Base-by-base conservation (phyloP, 2,329 filamentous ascomycete species). In the Hawksworthiomyces lignivorus region DNA sequence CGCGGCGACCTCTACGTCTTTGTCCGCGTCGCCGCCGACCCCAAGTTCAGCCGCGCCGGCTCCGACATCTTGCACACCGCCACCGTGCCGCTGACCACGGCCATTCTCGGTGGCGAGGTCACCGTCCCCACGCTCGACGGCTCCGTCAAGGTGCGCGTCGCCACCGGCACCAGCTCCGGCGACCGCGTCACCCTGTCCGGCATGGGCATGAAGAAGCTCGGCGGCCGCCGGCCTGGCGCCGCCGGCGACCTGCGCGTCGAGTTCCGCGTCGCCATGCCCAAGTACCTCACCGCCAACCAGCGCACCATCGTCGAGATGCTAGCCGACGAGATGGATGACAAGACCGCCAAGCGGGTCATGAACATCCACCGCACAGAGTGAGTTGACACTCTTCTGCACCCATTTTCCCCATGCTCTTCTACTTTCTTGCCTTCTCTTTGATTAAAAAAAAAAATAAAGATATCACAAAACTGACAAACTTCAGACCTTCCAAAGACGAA, bases 241-340 rank as follows among this genome's bases (percentile, higher is more conserved):
- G 77, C 73, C 22, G 92, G 92, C 50, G 92, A 98, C 57, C 67
- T 98, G 46, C 83, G 80, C 59, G 88, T 98, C 7, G 90, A 98
- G 61, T 98, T 95, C 74, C 87, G 87, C 61, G 86, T 98, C 34
- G 70, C 77, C 41, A 95, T 97, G 87, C 92, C 92, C 34, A 97
- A 95, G 66, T 96, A 90, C 56, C 72, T 98, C 50, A 87, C 77
- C 41, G 77, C 84, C 34, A 97, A 95, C 65, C 89, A 98, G 68
- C 77, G 92, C 41, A 94, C 87, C 1, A 84, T 98, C 45, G 67
- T 94, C 33, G 92, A 98, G 68, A 90, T 97, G 78, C 77, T 98
- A 50, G 92, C 92, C 7, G 89, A 98, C 55, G 92, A 98, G 68
- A 84, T 98, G 80, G 82, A 77, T 29, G 92, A 98, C 63, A 88